Conservation (phyloP, 2,329 filamentous ascomycete genomes). For the Aspergillus eucalypticola region DNA sequence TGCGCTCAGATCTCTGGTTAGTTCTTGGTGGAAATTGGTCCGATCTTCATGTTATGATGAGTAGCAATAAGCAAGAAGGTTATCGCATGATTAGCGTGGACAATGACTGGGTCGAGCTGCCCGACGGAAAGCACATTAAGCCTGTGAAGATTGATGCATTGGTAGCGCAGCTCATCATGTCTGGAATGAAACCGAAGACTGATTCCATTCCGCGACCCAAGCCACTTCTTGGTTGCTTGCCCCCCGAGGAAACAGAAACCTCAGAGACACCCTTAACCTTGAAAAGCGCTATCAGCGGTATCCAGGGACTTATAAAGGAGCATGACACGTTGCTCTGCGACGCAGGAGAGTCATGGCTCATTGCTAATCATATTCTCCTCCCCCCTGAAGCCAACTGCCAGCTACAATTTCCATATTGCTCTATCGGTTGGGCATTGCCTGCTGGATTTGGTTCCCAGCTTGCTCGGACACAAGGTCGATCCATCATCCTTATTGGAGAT, state of each 20-base stretch:
- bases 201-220: not conserved
- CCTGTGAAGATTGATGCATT: not conserved
- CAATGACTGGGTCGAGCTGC: not conserved
- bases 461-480: slow-evolving; percentile 45
- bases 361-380: not conserved
- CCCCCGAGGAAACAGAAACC: not conserved
- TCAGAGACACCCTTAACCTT: slow-evolving; percentile 2
- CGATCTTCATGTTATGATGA: not conserved
- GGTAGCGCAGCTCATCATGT: not conserved
- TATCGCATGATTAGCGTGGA: slow-evolving; percentile 7
- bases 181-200: not conserved
- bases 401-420: slow-evolving; percentile 14
- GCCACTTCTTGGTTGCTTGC: not conserved
- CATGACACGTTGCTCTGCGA: slow-evolving; percentile 8
- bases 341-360: slow-evolving; percentile 15
- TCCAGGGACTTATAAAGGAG: slow-evolving; percentile 3
- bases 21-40: slow-evolving; percentile 7
- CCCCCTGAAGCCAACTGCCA: slow-evolving; percentile 8
- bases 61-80: not conserved
- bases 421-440: slow-evolving; percentile 13
- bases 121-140: not conserved
- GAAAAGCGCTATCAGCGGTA: not conserved
- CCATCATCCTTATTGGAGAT: slow-evolving; percentile 80
- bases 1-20: slow-evolving; percentile 9
- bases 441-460: slow-evolving; percentile 11